Percentiles rank a stretch among this genome's conserved stretches.
phyloP scores from a whole-genome alignment of 495 filamentous ascomycete genomes.

The Glarea lozoyensis region DNA sequence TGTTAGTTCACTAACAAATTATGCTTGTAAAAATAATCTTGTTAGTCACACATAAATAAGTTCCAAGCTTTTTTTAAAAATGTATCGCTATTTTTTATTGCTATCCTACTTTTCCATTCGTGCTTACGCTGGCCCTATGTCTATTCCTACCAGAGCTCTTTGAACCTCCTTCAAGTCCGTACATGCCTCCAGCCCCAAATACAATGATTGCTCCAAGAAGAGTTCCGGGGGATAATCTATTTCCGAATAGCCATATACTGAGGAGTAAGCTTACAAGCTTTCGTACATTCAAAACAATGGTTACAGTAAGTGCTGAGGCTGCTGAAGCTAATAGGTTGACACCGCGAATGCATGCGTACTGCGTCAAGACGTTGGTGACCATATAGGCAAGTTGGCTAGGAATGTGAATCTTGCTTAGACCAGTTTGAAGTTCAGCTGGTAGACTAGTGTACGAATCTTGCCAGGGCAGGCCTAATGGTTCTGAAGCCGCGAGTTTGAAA shows the following conservation, averaged over 20 bases:
- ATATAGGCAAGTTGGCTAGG: conserved; percentile 69
- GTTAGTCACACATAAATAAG: too few species aligned
- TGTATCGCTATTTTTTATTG: too few species aligned
- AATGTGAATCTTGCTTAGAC: conserved; percentile 32
- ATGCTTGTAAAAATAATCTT: too few species aligned
- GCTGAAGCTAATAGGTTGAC: conserved; percentile 84
- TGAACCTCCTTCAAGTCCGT: conserved; percentile 66
- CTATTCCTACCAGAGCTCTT: conserved; percentile 16
- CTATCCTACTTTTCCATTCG: conserved; percentile 23
- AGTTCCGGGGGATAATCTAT: conserved; percentile 63
- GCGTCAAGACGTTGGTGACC: conserved; percentile 75
- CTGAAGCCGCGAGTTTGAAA: conserved; percentile 37
- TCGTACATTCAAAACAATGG: conserved; percentile 88
- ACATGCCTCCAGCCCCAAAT: conserved; percentile 79
- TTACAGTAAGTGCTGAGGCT: conserved; percentile 86
- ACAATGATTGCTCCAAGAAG: conserved; percentile 74
- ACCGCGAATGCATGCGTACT: conserved; percentile 89
- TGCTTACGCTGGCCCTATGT: conserved; percentile 17
- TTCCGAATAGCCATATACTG: conserved; percentile 91
- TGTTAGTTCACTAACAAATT: too few species aligned
- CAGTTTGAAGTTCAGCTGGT: conserved; percentile 22
- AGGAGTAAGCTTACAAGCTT: conserved; percentile 87
- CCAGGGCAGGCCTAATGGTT: conserved; percentile 33
- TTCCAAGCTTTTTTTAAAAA: too few species aligned
- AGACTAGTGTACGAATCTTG: conserved; percentile 21